phyloP scores from a whole-genome alignment of 78 protist genomes.

The Dictyostelium firmibasis region DNA sequence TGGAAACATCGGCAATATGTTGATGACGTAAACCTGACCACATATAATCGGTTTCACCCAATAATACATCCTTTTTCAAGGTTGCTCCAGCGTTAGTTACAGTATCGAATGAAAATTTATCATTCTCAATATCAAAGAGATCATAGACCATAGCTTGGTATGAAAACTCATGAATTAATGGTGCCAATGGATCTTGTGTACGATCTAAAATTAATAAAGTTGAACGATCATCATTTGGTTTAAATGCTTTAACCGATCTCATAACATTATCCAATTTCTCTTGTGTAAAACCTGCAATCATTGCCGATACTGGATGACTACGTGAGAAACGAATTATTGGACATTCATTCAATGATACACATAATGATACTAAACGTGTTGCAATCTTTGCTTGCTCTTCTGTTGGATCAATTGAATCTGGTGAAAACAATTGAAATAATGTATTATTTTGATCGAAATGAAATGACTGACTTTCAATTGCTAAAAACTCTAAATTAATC shows the following conservation, averaged over 20 bases:
- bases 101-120: slow-evolving; percentile 55
- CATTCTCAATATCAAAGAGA: slow-evolving; percentile 77
- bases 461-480: slow-evolving; percentile 29
- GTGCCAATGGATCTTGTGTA: slow-evolving; percentile 86
- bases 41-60: slow-evolving; percentile 85
- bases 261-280: slow-evolving; percentile 19
- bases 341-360: slow-evolving; percentile 74
- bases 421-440: slow-evolving; percentile 49
- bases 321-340: slow-evolving; percentile 78
- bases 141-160: slow-evolving; percentile 94
- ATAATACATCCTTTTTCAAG: slow-evolving; percentile 65
- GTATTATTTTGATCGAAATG: slow-evolving; percentile 45
- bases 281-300: slow-evolving; percentile 54
- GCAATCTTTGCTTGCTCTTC: slow-evolving; percentile 77
- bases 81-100: slow-evolving; percentile 13
- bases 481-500: slow-evolving; percentile 81
- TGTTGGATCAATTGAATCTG: slow-evolving; percentile 23
- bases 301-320: slow-evolving; percentile 14
- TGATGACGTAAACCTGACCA: slow-evolving; percentile 83
- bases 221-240: slow-evolving; percentile 41
- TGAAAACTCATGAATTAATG: slow-evolving; percentile 91
- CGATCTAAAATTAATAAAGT: slow-evolving; percentile 87
- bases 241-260: slow-evolving; percentile 1
- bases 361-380: slow-evolving; percentile 58
- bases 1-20: slow-evolving; percentile 88